Evolutionary conservation across 768 basidiomycete species (phyloP).

Genomic region (Mycena haematopus): DNA sequence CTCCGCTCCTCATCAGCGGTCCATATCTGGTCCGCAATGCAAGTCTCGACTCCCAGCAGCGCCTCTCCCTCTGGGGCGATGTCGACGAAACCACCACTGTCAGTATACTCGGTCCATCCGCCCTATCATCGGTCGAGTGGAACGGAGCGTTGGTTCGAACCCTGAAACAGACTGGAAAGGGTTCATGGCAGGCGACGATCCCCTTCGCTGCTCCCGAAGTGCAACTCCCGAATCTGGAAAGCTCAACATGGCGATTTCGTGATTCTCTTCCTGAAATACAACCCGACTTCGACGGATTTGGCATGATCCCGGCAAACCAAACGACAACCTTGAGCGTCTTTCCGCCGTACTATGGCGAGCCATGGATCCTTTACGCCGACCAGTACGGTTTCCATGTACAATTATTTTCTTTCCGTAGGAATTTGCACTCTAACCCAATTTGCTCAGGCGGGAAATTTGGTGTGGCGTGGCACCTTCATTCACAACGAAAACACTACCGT

Average conservation of each 20-base stretch:
- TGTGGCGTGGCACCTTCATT: constrained; percentile 24
- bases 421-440: not conserved
- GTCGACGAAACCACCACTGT: constrained; percentile 44
- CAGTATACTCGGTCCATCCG: constrained; percentile 34
- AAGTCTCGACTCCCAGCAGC: constrained; percentile 31
- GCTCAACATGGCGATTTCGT: constrained; percentile 54
- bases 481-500: constrained; percentile 16
- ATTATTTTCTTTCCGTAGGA: too few relatives aligned
- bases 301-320: constrained; percentile 60
- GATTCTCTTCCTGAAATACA: constrained; percentile 64
- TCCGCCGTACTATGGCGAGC: constrained; percentile 58
- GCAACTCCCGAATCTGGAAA: constrained; percentile 34
- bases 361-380: constrained; percentile 61
- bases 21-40: constrained; percentile 52
- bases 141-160: constrained; percentile 2
- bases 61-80: constrained; percentile 61
- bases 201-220: constrained; percentile 6
- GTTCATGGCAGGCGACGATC: constrained; percentile 16
- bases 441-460: constrained; percentile 21
- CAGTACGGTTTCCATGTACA: constrained; percentile 60
- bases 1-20: constrained; percentile 51
- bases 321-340: constrained; percentile 58
- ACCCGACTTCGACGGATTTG: constrained; percentile 51
- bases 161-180: constrained; percentile 31
- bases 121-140: constrained; percentile 16